Percentiles rank a stretch among this genome's conserved stretches.
These are phyloP conservation scores for Backusella morwellensis DNA, from an alignment of 192 early-diverging fungal genomes.

Conservation along the genomic window DNA sequence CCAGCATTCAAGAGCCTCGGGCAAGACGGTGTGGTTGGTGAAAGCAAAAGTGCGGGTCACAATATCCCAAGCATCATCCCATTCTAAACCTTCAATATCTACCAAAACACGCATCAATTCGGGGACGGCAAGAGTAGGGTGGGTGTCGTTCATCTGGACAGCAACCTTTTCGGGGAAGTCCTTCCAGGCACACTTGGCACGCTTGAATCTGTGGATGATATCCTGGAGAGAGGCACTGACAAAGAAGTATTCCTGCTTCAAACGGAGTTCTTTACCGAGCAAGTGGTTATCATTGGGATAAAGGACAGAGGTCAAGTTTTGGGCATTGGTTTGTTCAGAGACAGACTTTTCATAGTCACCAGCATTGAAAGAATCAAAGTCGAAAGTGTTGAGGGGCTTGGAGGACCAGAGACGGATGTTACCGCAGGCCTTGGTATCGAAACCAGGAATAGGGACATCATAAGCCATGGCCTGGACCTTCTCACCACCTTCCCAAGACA, in stretches of 20 bases:
- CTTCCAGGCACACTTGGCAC: slow-evolving; percentile 74
- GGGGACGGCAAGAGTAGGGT: slow-evolving; percentile 92
- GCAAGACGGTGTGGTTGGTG: slow-evolving; percentile 98
- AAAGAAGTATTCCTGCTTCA: slow-evolving; percentile 99
- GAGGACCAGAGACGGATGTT: slow-evolving; percentile 97
- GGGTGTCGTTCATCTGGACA: slow-evolving; percentile 98
- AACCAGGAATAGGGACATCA: slow-evolving; percentile 92
- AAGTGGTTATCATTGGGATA: slow-evolving; percentile 99
- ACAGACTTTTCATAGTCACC: slow-evolving; percentile 94
- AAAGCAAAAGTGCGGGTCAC: slow-evolving; percentile 90
- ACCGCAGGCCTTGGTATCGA: slow-evolving; percentile 90
- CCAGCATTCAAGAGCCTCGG: slow-evolving; percentile 98
- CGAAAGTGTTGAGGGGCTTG: slow-evolving; percentile 88
- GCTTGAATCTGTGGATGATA: slow-evolving; percentile 93
- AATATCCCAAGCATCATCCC: slow-evolving; percentile 97
- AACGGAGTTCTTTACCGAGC: slow-evolving; percentile 92
- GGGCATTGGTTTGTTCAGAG: slow-evolving; percentile 87
- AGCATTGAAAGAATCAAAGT: slow-evolving; percentile 81
- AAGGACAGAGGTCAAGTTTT: slow-evolving; percentile 92
- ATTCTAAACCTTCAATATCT: slow-evolving; percentile 85
- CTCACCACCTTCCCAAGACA: slow-evolving; percentile 84
- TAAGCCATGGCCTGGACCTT: slow-evolving; percentile 92
- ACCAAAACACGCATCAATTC: slow-evolving; percentile 93
- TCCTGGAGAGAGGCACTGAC: slow-evolving; percentile 87
- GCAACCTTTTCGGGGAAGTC: slow-evolving; percentile 93